Evolutionary conservation across 257 asterid species (phyloP), one percentile per base, ranked within the genome.

Genomic region (Haberlea rhodopensis): DNA sequence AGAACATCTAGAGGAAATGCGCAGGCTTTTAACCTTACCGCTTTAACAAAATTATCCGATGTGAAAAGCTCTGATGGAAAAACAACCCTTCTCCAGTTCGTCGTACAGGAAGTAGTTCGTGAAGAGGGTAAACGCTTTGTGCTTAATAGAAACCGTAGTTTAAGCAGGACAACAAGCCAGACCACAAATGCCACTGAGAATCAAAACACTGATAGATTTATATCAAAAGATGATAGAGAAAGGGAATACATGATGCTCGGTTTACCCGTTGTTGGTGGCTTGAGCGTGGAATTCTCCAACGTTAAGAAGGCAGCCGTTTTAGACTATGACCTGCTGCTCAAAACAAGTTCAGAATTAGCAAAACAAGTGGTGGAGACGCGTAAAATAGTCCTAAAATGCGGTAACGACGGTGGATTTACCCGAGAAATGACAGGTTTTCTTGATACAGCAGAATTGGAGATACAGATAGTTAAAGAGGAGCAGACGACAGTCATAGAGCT

Each of bases 1-100:
- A 95, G 97, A 27, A 87, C 96, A 5, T 73, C 97, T 3, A 80
- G 97, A 68, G 99, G 95, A 23, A 88, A 86, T 61, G 96, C 97
- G 1, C 96, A 87, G 29, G 97, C 94, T 0, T 94, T 90, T 65
- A 81, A 81, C 5, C 96, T 94, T 1, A 84, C 94, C 0, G 94
- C 97, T 48, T 83, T 94, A 7, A 78, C 81, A 32, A 94, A 90
- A 66, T 77, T 94, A 5, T 84, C 95, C 9, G 95, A 90, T 64
- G 97, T 94, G 56, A 90, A 85, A 57, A 87, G 99, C 72, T 80
- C 86, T 2, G 99, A 94, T 19, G 95, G 96, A 2, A 90, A 85
- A 11, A 94, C 99, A 15, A 84, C 96, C 8, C 74, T 94, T 64
- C 96, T 94, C 29, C 89, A 81, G 21, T 94, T 87, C 52, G 97